Conservation (phyloP, 2,329 filamentous ascomycete species). For the Colletotrichum lentis region DNA sequence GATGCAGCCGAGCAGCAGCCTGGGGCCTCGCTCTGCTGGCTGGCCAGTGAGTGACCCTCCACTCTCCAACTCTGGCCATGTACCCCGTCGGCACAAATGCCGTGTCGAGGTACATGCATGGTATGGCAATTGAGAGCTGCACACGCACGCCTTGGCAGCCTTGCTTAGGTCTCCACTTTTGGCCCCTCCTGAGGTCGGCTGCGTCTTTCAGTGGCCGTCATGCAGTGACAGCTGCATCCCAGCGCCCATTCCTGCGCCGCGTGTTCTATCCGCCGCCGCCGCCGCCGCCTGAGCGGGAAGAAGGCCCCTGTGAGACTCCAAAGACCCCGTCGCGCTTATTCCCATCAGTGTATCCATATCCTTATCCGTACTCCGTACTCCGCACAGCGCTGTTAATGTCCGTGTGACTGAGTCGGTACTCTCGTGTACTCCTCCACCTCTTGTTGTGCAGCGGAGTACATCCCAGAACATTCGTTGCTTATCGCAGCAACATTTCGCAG, state of each 20-base stretch:
- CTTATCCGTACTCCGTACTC: too few species aligned
- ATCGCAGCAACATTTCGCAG: too few species aligned
- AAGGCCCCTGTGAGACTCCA: constrained; percentile 5
- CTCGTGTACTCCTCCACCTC: not conserved
- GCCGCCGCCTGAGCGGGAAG: not conserved
- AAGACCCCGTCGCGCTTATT: not conserved
- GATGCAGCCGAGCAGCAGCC: constrained; percentile 35
- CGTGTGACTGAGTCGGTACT: not conserved
- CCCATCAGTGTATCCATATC: too few species aligned
- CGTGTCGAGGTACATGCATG: not conserved
- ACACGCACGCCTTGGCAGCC: constrained; percentile 32
- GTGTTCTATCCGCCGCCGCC: not conserved
- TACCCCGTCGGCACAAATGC: not conserved
- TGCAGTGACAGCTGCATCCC: constrained; percentile 20
- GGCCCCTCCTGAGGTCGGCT: not conserved
- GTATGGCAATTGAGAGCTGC: not conserved
- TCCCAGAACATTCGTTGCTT: not conserved
- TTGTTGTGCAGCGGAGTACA: not conserved
- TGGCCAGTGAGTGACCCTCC: not conserved
- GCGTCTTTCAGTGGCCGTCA: not conserved
- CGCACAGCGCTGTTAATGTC: too few species aligned
- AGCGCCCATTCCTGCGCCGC: not conserved
- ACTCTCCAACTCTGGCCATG: not conserved
- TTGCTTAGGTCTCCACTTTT: constrained; percentile 13
- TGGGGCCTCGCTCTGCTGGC: constrained; percentile 19